These are phyloP conservation scores for Gynostemma pentaphyllum DNA, from an alignment of 306 rosid species.

Conservation along the genomic window DNA sequence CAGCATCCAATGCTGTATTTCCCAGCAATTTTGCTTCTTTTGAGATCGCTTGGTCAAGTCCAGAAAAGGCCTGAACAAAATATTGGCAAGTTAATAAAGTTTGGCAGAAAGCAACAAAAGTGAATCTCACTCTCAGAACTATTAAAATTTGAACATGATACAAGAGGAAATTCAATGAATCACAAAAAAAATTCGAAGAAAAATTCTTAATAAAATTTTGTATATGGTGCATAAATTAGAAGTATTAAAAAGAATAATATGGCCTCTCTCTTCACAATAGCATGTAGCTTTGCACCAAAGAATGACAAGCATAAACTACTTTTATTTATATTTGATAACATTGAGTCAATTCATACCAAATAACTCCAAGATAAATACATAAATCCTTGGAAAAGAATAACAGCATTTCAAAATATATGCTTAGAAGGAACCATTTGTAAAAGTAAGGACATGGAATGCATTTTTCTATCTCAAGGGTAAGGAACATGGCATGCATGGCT, in stretches of 20 bases:
- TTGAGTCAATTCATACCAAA: background rate
- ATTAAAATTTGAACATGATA: background rate
- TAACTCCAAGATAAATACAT: background rate
- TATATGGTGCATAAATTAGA: background rate
- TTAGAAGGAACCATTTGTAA: background rate
- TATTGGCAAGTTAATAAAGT: background rate
- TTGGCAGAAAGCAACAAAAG: background rate
- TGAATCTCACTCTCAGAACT: background rate
- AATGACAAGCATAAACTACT: background rate
- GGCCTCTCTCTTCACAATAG: background rate
- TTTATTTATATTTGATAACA: background rate
- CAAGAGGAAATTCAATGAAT: background rate
- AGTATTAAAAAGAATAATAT: background rate
- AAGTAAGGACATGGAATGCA: background rate
- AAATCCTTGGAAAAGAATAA: background rate
- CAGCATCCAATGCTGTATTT: conserved; percentile 76
- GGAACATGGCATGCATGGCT: background rate
- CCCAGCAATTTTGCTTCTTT: conserved; percentile 40
- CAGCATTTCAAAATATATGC: background rate
- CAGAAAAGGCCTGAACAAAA: conserved; percentile 73
- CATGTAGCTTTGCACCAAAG: background rate
- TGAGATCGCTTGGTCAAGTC: conserved; percentile 62
- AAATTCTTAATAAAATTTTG: background rate
- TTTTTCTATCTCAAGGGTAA: background rate
- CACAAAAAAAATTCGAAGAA: background rate